A percentile compares a stretch with the other conserved stretches of the same genome.
phyloP scores from a whole-genome alignment of 2,329 filamentous ascomycete species.

The Fusarium sambucinum region DNA sequence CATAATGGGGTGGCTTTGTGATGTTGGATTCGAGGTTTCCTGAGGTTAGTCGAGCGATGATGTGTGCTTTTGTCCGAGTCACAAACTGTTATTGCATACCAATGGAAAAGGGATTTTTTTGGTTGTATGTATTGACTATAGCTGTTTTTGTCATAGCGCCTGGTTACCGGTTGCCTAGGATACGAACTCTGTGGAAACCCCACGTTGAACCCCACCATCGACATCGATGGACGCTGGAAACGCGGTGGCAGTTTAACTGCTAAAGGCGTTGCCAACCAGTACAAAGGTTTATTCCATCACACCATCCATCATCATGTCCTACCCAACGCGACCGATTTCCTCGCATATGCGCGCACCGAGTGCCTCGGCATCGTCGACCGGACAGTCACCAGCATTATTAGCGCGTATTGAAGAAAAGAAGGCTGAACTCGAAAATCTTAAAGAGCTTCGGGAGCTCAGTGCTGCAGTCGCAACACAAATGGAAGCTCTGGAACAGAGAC shows the following conservation, averaged over 20 bases:
- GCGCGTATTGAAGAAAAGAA: constrained; percentile 88
- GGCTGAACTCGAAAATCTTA: constrained; percentile 82
- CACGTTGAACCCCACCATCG: constrained; percentile 48
- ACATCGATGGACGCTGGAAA: constrained; percentile 13
- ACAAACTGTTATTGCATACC: constrained; percentile 44
- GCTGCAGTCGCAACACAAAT: constrained; percentile 84
- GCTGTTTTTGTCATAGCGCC: constrained; percentile 47
- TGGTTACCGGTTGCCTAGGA: constrained; percentile 49
- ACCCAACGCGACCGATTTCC: constrained; percentile 68
- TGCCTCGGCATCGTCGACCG: constrained; percentile 60
- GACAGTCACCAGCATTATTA: constrained; percentile 77
- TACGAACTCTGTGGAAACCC: constrained; percentile 35
- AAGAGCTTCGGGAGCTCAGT: constrained; percentile 81
- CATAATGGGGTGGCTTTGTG: constrained; percentile 49
- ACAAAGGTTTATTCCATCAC: constrained; percentile 2
- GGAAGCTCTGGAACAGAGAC: constrained; percentile 82
- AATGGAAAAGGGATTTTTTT: constrained; percentile 45
- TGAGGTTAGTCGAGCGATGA: constrained; percentile 31
- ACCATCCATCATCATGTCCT: constrained; percentile 62
- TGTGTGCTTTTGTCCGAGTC: constrained; percentile 32
- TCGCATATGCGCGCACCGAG: constrained; percentile 76
- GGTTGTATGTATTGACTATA: constrained; percentile 53
- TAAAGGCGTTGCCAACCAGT: constrained; percentile 10
- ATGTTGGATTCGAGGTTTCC: constrained; percentile 18
- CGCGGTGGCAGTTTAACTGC: constrained; percentile 28